A percentile compares a stretch with the other conserved stretches of the same genome.
These are phyloP conservation scores for Epichloe aotearoae DNA, from an alignment of 2,329 filamentous ascomycete species.

Conservation along the genomic window DNA sequence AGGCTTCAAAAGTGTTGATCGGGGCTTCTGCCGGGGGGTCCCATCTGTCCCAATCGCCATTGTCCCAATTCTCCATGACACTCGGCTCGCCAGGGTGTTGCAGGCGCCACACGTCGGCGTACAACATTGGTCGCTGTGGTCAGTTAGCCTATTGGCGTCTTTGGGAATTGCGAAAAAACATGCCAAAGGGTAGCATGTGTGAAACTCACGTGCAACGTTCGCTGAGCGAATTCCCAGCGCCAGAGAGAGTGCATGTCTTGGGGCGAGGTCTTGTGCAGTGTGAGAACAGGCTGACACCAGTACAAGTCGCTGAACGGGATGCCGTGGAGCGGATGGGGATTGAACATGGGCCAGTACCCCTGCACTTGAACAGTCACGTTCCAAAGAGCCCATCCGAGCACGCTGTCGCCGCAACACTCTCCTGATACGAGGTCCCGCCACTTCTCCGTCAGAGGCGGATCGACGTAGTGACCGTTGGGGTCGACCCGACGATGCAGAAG, in stretches of 20 bases:
- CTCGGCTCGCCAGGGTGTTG: slow-evolving; percentile 18
- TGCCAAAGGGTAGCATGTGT: neutral
- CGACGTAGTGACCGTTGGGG: slow-evolving; percentile 23
- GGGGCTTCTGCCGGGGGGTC: slow-evolving; percentile 13
- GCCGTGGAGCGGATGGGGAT: slow-evolving; percentile 40
- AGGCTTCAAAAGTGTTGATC: slow-evolving; percentile 15
- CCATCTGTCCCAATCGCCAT: slow-evolving; percentile 19
- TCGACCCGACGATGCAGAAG: slow-evolving; percentile 22
- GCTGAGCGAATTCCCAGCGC: slow-evolving; percentile 40
- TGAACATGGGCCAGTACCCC: slow-evolving; percentile 39
- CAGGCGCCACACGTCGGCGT: slow-evolving; percentile 24
- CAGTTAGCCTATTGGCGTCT: slow-evolving; percentile 5
- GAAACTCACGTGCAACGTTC: slow-evolving; percentile 22
- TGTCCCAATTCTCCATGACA: slow-evolving; percentile 17
- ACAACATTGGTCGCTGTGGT: slow-evolving; percentile 21
- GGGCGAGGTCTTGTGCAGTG: slow-evolving; percentile 42
- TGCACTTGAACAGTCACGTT: slow-evolving; percentile 30
- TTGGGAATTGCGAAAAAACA: neutral
- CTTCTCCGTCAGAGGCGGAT: slow-evolving; percentile 29
- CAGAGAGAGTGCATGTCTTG: slow-evolving; percentile 39
- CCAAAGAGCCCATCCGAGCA: slow-evolving; percentile 33
- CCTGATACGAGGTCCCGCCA: slow-evolving; percentile 31
- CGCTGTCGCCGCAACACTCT: slow-evolving; percentile 40
- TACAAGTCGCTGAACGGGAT: slow-evolving; percentile 34
- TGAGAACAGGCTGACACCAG: slow-evolving; percentile 43